These are phyloP conservation scores for Glarea lozoyensis DNA, from an alignment of 495 filamentous ascomycete genomes.

Conservation along the genomic window DNA sequence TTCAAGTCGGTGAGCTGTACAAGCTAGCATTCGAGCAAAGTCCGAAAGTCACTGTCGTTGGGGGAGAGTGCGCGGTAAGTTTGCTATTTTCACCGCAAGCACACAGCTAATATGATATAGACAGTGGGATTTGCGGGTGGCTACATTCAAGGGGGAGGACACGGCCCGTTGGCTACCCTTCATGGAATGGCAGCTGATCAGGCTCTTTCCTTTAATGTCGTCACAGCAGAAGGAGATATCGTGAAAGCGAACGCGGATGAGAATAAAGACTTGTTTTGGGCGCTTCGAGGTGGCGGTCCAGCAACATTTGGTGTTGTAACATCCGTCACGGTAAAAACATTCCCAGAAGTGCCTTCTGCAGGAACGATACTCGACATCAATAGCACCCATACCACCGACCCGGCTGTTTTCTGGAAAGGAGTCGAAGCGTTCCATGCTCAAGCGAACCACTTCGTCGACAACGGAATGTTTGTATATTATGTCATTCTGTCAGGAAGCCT, in stretches of 20 bases:
- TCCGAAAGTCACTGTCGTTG: constrained; percentile 34
- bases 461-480: constrained; percentile 40
- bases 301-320: constrained; percentile 39
- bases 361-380: constrained; percentile 26
- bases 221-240: constrained; percentile 34
- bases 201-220: constrained; percentile 45
- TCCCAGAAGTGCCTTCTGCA: constrained; percentile 8
- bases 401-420: constrained; percentile 34
- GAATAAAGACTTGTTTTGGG: constrained; percentile 48
- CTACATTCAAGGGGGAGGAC: constrained; percentile 50
- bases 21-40: constrained; percentile 32
- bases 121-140: constrained; percentile 39
- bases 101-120: constrained; percentile 21
- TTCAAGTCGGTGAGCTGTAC: constrained; percentile 44
- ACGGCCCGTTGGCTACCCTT: constrained; percentile 38
- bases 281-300: constrained; percentile 44
- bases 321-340: constrained; percentile 32
- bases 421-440: constrained; percentile 30
- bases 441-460: constrained; percentile 36
- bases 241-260: constrained; percentile 31
- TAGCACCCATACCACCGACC: constrained; percentile 18
- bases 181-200: constrained; percentile 52
- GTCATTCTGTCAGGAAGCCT: constrained; percentile 27
- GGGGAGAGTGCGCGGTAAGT: constrained; percentile 32
- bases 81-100: constrained; percentile 13